Evolutionary conservation across 2,329 filamentous ascomycete species (phyloP), one percentile per base, ranked within the genome.

Genomic region (Fusarium buharicum): DNA sequence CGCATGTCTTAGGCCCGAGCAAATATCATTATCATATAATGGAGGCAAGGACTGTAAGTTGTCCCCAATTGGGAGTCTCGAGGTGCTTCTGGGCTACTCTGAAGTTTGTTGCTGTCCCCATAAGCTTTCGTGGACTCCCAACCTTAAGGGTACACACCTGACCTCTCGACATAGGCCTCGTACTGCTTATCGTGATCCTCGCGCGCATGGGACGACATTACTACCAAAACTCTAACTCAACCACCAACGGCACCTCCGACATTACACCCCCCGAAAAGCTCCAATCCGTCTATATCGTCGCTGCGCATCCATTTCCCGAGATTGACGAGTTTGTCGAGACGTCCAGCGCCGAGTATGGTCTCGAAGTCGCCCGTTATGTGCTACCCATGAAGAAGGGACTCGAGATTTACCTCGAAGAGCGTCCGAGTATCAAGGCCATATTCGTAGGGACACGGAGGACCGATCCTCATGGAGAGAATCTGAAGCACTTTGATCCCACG

Each of bases 11-110:
- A 95, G 91, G 55, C 84, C 90, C 61, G 83, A 89, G 55, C 85
- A 96, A 73, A 84, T 98, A 59, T 92, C 93, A 6, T 82, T 98
- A 64, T 96, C 94, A 53, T 99, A 97, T 79, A 99, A 99, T 71
- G 95, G 95, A 73, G 95, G 95, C 59, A 99, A 99, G 77, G 95
- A 98, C 82, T 98, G 62, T 65, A 45, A 38, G 62, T 66, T 16
- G 20, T 10, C 33, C 16, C 4, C 2, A 2, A 6, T 10, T 8
- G 11, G n/a, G 3, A 4, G 4, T 7, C n/a, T n/a, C 22, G 36
- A 11, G 16, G 6, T 1, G 24, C 17, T 4, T 8, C n/a, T 4
- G 13, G 22, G 8, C 20, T 5, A 8, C 11, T 24, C 22, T 12
- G 3, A 2, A 27, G 17, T 6, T 18, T 5, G 0, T 16, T 17